A percentile compares a stretch with the other conserved stretches of the same genome.
Conservation (phyloP, 2,329 filamentous ascomycete species). For the Fusarium multiceps region DNA sequence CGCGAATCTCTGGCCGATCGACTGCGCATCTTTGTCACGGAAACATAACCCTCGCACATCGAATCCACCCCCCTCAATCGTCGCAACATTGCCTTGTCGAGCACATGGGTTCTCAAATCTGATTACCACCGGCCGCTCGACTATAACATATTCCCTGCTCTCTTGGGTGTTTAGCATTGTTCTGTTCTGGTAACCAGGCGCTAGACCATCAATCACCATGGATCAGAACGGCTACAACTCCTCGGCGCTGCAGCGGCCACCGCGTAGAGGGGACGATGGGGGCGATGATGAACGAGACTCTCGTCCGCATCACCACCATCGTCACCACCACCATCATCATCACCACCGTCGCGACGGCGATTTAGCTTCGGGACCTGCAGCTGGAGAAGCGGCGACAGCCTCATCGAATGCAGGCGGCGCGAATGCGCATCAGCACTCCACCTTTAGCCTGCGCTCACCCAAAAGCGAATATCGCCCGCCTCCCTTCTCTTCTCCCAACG, state of each 20-base stretch:
- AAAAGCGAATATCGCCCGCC: conserved; percentile 55
- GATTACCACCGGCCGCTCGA: conserved; percentile 37
- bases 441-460: conserved; percentile 63
- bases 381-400: conserved; percentile 37
- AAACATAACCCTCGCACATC: conserved; percentile 25
- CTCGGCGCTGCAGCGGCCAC: conserved; percentile 61
- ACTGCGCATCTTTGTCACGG: conserved; percentile 32
- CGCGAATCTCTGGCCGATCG: conserved; percentile 39
- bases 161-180: conserved; percentile 22
- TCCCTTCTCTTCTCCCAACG: conserved; percentile 47
- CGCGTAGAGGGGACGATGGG: conserved; percentile 53
- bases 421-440: conserved; percentile 55
- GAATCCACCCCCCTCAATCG: conserved; percentile 28
- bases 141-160: conserved; percentile 34
- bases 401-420: conserved; percentile 42
- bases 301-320: conserved; percentile 49
- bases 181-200: conserved; percentile 24
- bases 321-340: conserved; percentile 52
- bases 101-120: conserved; percentile 45
- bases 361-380: conserved; percentile 29
- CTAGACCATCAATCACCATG: conserved; percentile 51
- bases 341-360: conserved; percentile 58
- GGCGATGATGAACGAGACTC: conserved; percentile 52
- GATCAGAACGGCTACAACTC: conserved; percentile 61
- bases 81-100: conserved; percentile 40